phyloP scores from a whole-genome alignment of 768 basidiomycete species.

The Mycena albidolilacea region DNA sequence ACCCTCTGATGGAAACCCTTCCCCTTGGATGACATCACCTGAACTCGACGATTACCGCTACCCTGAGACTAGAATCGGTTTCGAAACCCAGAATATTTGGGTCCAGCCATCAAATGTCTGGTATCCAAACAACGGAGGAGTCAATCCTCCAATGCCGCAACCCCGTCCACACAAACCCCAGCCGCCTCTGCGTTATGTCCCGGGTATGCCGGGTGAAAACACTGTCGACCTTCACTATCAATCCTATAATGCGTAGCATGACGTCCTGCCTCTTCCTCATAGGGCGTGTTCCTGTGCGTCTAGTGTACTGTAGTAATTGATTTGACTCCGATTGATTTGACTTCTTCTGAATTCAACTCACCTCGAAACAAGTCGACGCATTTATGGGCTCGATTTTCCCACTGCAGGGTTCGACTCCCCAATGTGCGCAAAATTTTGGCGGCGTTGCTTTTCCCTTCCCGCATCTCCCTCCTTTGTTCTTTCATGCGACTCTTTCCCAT shows the following conservation, averaged over 20 bases:
- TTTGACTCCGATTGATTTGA: conserved; percentile 7
- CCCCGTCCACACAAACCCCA: conserved; percentile 2
- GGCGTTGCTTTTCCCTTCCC: no score
- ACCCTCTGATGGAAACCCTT: conserved; percentile 4
- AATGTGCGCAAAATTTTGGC: no score
- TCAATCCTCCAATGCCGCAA: conserved; percentile 2
- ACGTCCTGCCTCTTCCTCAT: not conserved
- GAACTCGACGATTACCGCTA: not conserved
- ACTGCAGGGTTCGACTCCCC: not conserved
- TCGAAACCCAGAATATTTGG: not conserved
- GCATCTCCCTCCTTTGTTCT: no score
- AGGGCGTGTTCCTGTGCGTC: not conserved
- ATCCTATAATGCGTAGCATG: conserved; percentile 1
- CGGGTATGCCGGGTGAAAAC: conserved; percentile 1
- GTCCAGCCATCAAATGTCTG: conserved; percentile 2
- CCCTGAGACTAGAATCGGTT: conserved; percentile 7
- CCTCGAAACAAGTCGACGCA: conserved; percentile 7
- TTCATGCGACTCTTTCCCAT: no score
- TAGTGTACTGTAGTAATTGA: conserved; percentile 4
- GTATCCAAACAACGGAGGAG: not conserved
- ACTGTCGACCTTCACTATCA: conserved; percentile 7
- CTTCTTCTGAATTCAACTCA: not conserved
- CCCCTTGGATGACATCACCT: not conserved
- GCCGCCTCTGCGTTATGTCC: conserved; percentile 4
- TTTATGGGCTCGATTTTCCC: not conserved